Base-by-base conservation (phyloP, 1,139 yeast species). In the Saccharomycopsis phalli region DNA sequence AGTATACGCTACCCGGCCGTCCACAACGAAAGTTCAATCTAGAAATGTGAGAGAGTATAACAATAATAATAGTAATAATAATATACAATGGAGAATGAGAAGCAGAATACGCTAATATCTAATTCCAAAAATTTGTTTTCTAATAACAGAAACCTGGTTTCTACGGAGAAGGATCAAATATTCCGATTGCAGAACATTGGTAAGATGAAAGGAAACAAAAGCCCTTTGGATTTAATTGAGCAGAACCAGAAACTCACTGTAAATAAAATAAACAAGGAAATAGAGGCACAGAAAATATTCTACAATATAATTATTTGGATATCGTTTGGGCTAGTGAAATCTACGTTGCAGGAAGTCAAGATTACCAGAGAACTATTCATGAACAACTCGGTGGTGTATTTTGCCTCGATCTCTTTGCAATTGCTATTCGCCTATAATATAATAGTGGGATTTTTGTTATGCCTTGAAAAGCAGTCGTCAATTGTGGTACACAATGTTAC, bases 261-360 rank as follows among this genome's bases (percentile, higher is more conserved):
- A 7, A 19, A 10, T 13, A 14, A 14, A 4, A 26, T 37, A 4
- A 42, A 39, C 22, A 40, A 40, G 18, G 46, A 42, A 19, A 30
- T 42, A 3, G 42, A 42, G 16, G 46, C 46, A 4, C 31, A 27
- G 18, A 42, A 40, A 20, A 36, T 42, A 3, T 42, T 39, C 26
- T 40, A 38, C 17, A 42, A 39, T 27, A 29, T 42, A 6, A 32
- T 42, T 26, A 22, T 33, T 17, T 36, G 37, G 34, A 33, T 33
- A 27, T 13, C 30, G 10, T 42, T 31, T 31, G 22, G 37, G n/a
- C 28, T 42, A 13, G 16, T 38, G 5, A 33, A 33, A 22, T 30
- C 36, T 7, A 33, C 41, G 11, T 10, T 39, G 5, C n/a, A 13
- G 4, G 34, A 34, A 6, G n/a, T 34, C 10, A 8, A 10, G 13